Percentiles rank a stretch among this genome's conserved stretches.
Evolutionary conservation across 2,329 filamentous ascomycete genomes (phyloP).

Genomic region (Calonectria pseudoreteaudii): DNA sequence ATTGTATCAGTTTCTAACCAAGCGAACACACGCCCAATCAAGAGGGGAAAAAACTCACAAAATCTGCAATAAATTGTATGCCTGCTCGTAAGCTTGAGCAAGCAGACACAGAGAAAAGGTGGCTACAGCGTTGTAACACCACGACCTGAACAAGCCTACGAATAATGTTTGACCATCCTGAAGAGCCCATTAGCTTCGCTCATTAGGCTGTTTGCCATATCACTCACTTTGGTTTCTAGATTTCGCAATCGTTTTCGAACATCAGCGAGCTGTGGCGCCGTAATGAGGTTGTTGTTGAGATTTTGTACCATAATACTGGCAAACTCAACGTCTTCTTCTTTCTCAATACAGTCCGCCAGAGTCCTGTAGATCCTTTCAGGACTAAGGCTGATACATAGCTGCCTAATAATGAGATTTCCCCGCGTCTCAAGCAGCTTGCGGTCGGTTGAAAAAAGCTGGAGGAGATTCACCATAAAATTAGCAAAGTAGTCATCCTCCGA

Average conservation of each 20-base stretch:
- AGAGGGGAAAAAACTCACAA: slow-evolving; percentile 70
- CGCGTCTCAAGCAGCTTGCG: slow-evolving; percentile 89
- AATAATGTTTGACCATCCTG: slow-evolving; percentile 96
- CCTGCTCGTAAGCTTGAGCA: slow-evolving; percentile 97
- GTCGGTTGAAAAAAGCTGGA: slow-evolving; percentile 96
- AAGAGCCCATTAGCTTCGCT: slow-evolving; percentile 18
- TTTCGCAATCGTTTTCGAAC: slow-evolving; percentile 91
- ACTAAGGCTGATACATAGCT: slow-evolving; percentile 91
- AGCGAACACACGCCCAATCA: not conserved
- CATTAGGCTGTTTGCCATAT: not conserved
- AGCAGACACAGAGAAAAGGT: slow-evolving; percentile 96
- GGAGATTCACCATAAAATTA: slow-evolving; percentile 96
- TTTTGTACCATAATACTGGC: slow-evolving; percentile 99
- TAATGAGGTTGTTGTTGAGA: slow-evolving; percentile 98
- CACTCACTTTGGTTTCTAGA: slow-evolving; percentile 80
- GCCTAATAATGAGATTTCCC: slow-evolving; percentile 95
- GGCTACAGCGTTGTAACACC: slow-evolving; percentile 98
- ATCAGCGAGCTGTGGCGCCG: slow-evolving; percentile 92
- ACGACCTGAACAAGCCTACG: slow-evolving; percentile 91
- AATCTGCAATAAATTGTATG: slow-evolving; percentile 94
- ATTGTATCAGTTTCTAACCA: slow-evolving; percentile 11
- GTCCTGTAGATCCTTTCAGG: slow-evolving; percentile 96
- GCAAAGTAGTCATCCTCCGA: slow-evolving; percentile 98
- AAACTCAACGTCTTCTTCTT: slow-evolving; percentile 98
- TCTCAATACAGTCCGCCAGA: slow-evolving; percentile 95